Conservation (phyloP, 768 basidiomycete genomes). For the Leccinellum rugosiceps region DNA sequence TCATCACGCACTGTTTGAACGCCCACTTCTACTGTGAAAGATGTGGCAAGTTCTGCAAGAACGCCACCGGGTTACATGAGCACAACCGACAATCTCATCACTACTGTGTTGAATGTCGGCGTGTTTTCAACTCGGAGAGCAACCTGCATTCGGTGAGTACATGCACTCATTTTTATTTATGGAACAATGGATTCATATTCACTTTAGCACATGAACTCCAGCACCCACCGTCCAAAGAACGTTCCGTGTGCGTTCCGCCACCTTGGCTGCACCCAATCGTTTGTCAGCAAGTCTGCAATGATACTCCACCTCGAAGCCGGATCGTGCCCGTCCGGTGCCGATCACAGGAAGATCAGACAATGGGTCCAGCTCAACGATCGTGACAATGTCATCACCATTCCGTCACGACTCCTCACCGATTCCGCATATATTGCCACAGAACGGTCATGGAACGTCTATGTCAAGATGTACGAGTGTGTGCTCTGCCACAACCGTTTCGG, state of each 20-base stretch:
- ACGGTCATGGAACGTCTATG: slow-evolving; percentile 36
- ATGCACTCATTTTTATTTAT: neutral
- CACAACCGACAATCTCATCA: slow-evolving; percentile 44
- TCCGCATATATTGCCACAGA: slow-evolving; percentile 32
- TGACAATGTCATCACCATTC: slow-evolving; percentile 51
- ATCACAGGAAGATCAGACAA: slow-evolving; percentile 34
- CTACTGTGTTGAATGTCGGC: slow-evolving; percentile 46
- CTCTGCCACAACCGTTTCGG: slow-evolving; percentile 49
- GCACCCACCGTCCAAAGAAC: slow-evolving; percentile 40
- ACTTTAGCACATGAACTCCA: slow-evolving; percentile 51
- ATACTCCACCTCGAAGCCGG: slow-evolving; percentile 64
- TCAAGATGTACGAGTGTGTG: slow-evolving; percentile 56
- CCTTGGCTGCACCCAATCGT: slow-evolving; percentile 41
- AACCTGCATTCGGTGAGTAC: slow-evolving; percentile 17
- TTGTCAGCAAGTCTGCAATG: slow-evolving; percentile 54
- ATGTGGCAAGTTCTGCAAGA: slow-evolving; percentile 44
- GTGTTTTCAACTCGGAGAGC: slow-evolving; percentile 35
- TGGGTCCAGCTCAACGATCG: slow-evolving; percentile 43
- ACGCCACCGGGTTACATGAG: slow-evolving; percentile 38
- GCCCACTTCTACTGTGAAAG: slow-evolving; percentile 41
- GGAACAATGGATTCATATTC: neutral
- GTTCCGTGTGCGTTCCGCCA: slow-evolving; percentile 36
- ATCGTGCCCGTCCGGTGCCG: slow-evolving; percentile 48
- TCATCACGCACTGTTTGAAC: slow-evolving; percentile 40
- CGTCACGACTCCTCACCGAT: slow-evolving; percentile 45